Percentiles rank a stretch among this genome's conserved stretches.
These are phyloP conservation scores for Xylariaceae sp. DNA, from an alignment of 2,329 filamentous ascomycete genomes.

Conservation along the genomic window DNA sequence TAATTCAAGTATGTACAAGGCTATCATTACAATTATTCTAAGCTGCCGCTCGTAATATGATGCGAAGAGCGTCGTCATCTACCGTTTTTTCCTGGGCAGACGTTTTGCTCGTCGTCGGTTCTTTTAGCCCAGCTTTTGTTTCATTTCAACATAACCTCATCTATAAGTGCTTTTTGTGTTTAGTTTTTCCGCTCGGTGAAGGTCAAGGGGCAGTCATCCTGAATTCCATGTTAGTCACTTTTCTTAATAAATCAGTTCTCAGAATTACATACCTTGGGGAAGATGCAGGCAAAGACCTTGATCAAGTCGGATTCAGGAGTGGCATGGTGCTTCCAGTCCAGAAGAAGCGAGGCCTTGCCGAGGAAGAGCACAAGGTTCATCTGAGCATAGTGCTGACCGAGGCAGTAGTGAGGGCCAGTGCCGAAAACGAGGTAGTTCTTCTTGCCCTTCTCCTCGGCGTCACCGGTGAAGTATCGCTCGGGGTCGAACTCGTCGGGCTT, in stretches of 20 bases:
- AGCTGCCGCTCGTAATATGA: slow-evolving; percentile 8
- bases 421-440: slow-evolving; percentile 99
- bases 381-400: slow-evolving; percentile 88
- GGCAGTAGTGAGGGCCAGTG: slow-evolving; percentile 91
- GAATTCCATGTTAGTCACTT: slow-evolving; percentile 24
- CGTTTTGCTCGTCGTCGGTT: not conserved
- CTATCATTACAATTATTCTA: slow-evolving; percentile 24
- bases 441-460: slow-evolving; percentile 74
- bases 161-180: slow-evolving; percentile 1
- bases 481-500: slow-evolving; percentile 86
- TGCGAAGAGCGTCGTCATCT: slow-evolving; percentile 1
- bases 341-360: slow-evolving; percentile 78
- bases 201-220: slow-evolving; percentile 80
- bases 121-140: not conserved
- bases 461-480: slow-evolving; percentile 84
- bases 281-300: slow-evolving; percentile 97
- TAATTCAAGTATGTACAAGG: slow-evolving; percentile 20
- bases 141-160: slow-evolving; percentile 7
- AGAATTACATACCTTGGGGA: slow-evolving; percentile 74
- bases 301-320: slow-evolving; percentile 87
- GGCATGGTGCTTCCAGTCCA: slow-evolving; percentile 86
- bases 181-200: slow-evolving; percentile 55
- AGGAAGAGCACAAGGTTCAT: slow-evolving; percentile 84
- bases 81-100: not conserved
- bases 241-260: slow-evolving; percentile 2